These are phyloP conservation scores for Kwoniella dejecticola DNA, from an alignment of 768 basidiomycete species.

Conservation along the genomic window DNA sequence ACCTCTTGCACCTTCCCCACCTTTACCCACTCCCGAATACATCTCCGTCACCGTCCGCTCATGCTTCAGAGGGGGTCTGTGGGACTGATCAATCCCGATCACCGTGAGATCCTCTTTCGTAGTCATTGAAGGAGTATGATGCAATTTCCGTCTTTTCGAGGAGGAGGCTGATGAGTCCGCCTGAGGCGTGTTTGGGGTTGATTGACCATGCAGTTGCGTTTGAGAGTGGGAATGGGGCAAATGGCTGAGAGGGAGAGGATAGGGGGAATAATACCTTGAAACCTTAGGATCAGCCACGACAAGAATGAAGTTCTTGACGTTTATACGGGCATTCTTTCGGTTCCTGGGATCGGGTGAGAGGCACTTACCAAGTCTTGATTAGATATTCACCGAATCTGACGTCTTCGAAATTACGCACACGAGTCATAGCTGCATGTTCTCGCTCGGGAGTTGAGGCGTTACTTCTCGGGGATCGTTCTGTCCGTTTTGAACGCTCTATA, in stretches of 20 bases:
- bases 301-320: too few species aligned
- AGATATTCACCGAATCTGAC: conserved; percentile 83
- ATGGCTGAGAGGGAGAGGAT: conserved; percentile 60
- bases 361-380: conserved; percentile 83
- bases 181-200: conserved; percentile 5
- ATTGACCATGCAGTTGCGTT: too few species aligned
- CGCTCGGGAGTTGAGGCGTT: conserved; percentile 38
- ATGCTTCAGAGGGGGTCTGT: conserved; percentile 6
- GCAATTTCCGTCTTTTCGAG: conserved; percentile 13
- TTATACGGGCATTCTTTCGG: too few species aligned
- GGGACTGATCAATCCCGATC: conserved; percentile 7
- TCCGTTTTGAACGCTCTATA: neutral
- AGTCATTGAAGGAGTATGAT: neutral
- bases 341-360: too few species aligned
- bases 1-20: conserved; percentile 44
- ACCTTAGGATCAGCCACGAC: too few species aligned
- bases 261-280: conserved; percentile 88
- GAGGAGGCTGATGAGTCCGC: conserved; percentile 1
- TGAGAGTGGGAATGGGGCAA: conserved; percentile 7
- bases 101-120: neutral
- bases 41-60: conserved; percentile 35
- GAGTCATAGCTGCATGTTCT: conserved; percentile 46
- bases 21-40: conserved; percentile 37
- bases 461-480: conserved; percentile 4
- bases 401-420: conserved; percentile 73